A percentile compares a stretch with the other conserved stretches of the same genome.
phyloP scores from a whole-genome alignment of 2,329 filamentous ascomycete species.

The Fusarium nanum region DNA sequence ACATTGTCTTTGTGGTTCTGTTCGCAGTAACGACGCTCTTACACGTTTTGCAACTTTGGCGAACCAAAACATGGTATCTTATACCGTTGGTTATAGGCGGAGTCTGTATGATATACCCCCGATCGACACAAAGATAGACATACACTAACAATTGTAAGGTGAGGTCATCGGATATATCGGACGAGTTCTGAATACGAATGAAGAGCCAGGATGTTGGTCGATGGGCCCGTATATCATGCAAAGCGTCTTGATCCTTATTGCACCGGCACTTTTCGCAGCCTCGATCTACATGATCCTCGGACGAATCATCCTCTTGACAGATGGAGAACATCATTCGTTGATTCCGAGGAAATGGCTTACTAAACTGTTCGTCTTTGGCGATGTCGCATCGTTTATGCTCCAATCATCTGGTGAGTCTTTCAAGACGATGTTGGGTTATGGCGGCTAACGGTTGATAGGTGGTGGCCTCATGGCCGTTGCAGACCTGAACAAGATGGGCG shows the following conservation, averaged over 20 bases:
- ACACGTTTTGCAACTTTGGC: slow-evolving; percentile 41
- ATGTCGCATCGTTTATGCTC: slow-evolving; percentile 58
- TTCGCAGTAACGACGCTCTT: slow-evolving; percentile 40
- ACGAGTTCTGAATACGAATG: slow-evolving; percentile 56
- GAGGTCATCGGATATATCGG: slow-evolving; percentile 58
- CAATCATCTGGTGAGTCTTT: slow-evolving; percentile 38
- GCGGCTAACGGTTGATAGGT: slow-evolving; percentile 20
- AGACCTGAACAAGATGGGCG: slow-evolving; percentile 49
- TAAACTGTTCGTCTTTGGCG: slow-evolving; percentile 64
- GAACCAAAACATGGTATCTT: slow-evolving; percentile 45
- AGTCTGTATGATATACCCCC: slow-evolving; percentile 26
- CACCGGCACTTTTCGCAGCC: slow-evolving; percentile 59
- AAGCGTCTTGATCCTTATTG: slow-evolving; percentile 52
- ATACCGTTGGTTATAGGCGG: slow-evolving; percentile 43
- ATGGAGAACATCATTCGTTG: slow-evolving; percentile 55
- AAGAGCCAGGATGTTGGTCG: slow-evolving; percentile 53
- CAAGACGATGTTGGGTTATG: background rate
- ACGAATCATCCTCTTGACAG: slow-evolving; percentile 52
- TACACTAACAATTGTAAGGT: slow-evolving; percentile 26
- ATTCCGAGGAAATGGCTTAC: slow-evolving; percentile 59
- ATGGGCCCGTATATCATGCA: slow-evolving; percentile 56
- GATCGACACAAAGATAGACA: background rate
- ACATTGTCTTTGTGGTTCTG: slow-evolving; percentile 40
- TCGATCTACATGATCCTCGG: slow-evolving; percentile 62
- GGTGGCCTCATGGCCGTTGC: slow-evolving; percentile 42